Evolutionary conservation across 805 yeast genomes (phyloP).

Genomic region (Yamadazyma nakazawae): DNA sequence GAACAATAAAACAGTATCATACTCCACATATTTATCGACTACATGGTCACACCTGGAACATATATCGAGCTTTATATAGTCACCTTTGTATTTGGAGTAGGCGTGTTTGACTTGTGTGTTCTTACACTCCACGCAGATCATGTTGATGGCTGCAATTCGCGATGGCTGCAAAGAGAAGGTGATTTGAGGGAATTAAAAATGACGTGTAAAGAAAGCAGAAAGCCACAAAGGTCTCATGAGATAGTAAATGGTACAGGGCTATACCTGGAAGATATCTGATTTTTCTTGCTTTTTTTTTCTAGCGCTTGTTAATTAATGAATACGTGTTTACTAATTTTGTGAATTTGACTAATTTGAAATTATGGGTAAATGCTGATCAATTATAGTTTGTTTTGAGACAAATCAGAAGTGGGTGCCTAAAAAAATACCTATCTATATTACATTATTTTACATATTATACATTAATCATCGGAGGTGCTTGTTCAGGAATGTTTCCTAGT

Average conservation of each 20-base stretch:
- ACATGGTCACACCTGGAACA: constrained; percentile 69
- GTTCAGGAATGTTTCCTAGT: constrained; percentile 1
- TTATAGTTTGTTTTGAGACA: no score
- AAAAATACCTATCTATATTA: background rate
- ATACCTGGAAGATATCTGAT: no score
- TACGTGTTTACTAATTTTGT: no score
- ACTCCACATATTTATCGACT: constrained; percentile 90
- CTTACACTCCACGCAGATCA: constrained; percentile 93
- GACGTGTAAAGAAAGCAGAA: no score
- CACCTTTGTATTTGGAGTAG: constrained; percentile 69
- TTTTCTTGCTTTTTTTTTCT: no score
- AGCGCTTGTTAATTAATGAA: no score
- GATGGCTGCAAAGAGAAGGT: background rate
- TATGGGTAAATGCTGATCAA: no score
- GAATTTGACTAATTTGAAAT: no score
- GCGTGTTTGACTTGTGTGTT: constrained; percentile 55
- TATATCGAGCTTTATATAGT: constrained; percentile 74
- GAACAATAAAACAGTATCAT: constrained; percentile 77
- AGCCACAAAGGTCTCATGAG: no score
- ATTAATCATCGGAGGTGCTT: background rate
- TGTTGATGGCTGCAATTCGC: constrained; percentile 20
- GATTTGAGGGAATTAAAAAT: background rate
- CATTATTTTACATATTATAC: background rate
- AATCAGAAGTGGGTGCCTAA: no score
- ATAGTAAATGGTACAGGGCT: no score